Percentiles rank a stretch among this genome's conserved stretches.
Conservation (phyloP, 2,329 filamentous ascomycete species). For the Hymenoscyphus repandus region DNA sequence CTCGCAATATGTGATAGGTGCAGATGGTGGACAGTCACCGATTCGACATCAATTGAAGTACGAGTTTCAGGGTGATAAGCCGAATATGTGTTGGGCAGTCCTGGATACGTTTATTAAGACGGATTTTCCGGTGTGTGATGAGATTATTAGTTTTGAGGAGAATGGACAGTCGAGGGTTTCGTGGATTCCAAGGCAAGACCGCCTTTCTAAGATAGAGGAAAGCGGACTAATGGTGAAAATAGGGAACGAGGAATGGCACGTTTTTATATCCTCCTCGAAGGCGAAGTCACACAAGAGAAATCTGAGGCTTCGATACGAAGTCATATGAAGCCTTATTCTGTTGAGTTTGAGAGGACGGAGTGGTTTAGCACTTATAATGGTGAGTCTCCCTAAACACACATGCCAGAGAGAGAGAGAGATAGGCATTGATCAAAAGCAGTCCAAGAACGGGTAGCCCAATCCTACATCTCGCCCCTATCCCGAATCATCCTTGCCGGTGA, state of each 20-base stretch:
- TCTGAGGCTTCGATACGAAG: slow-evolving; percentile 39
- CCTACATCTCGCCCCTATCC: not conserved
- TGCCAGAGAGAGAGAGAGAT: no score
- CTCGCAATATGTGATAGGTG: slow-evolving; percentile 8
- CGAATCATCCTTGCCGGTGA: slow-evolving; percentile 31
- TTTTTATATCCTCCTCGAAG: slow-evolving; percentile 43
- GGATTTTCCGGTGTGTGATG: slow-evolving; percentile 40
- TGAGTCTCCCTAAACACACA: no score
- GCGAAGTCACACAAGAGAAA: slow-evolving; percentile 37
- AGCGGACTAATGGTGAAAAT: not conserved
- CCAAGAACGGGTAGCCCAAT: slow-evolving; percentile 9
- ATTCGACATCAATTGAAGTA: slow-evolving; percentile 31
- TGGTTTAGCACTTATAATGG: slow-evolving; percentile 47
- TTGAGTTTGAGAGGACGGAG: slow-evolving; percentile 40
- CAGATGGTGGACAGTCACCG: slow-evolving; percentile 8
- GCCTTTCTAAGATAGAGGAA: not conserved
- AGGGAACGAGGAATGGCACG: slow-evolving; percentile 40
- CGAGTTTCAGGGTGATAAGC: slow-evolving; percentile 41
- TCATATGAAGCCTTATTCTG: slow-evolving; percentile 39
- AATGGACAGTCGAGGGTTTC: slow-evolving; percentile 41
- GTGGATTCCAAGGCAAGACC: slow-evolving; percentile 38
- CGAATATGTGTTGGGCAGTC: slow-evolving; percentile 46
- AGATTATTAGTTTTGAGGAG: slow-evolving; percentile 44
- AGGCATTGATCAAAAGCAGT: not conserved
- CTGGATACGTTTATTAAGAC: slow-evolving; percentile 45